Evolutionary conservation across 441 rosid species (phyloP), one percentile per base, ranked within the genome.

Genomic region (Populus tomentosa): DNA sequence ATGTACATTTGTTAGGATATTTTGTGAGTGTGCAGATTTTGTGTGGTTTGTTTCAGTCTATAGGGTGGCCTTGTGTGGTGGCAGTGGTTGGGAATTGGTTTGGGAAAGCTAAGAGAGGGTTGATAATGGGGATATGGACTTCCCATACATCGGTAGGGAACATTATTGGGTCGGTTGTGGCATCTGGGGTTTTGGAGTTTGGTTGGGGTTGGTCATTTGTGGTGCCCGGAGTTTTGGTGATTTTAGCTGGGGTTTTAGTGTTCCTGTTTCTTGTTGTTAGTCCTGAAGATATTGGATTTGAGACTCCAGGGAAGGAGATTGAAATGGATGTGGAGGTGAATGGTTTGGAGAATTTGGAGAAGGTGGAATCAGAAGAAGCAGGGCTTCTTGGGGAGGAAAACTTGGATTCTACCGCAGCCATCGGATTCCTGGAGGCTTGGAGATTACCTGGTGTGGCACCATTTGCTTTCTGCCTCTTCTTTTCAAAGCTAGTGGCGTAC

Each of bases 131-230:
- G 65, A 65, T 89, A 4, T 95, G 99, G 99, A 91, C 79, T 79
- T 94, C 99, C 0, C 94, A 95, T 78, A 95, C 99, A 10, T 94
- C 97, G 0, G 85, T 92, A 7, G 99, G 98, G 11, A 95, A 95
- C 69, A 90, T 95, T 67, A 73, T 94, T 50, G 97, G 99, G 4
- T 94, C 98, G 2, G 90, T 95, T 70, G 66, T 89, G 38, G 97
- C 98, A 26, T 90, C 98, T 2, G 89, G 89, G 2, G 91, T 87
- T 66, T 85, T 95, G 81, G 97, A 91, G 80, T 88, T 79, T 61
- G 98, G 99, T n/a, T 95, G 99, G 99, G 99, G 99, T n/a, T 95
- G 99, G 99, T 92, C 99, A 10, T 95, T 95, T 82, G 80, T 85
- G 50, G 81, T 92, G 81, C 97, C 98, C 8, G 98, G 97, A 23